Evolutionary conservation across 208 protist genomes (phyloP).

Genomic region (Leishmania major): DNA sequence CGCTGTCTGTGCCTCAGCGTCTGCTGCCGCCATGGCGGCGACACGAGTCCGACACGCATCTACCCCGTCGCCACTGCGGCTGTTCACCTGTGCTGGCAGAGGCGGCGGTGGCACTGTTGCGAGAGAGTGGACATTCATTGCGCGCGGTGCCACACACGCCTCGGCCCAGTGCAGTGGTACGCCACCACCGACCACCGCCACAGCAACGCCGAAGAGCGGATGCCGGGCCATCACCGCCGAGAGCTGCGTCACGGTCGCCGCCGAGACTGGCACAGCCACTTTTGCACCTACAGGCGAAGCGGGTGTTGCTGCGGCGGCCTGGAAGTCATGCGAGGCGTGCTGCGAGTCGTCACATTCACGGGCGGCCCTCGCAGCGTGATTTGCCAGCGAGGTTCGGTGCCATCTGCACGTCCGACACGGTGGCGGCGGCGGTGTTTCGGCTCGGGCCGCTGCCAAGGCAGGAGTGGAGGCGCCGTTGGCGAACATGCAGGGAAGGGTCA

Average conservation of each 20-base stretch:
- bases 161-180: slow-evolving; percentile 37
- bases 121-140: slow-evolving; percentile 3
- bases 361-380: background rate
- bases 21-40: slow-evolving; percentile 4
- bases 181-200: slow-evolving; percentile 29
- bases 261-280: background rate
- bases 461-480: background rate
- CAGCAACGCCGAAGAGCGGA: slow-evolving; percentile 49
- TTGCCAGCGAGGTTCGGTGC: background rate
- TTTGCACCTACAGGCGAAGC: background rate
- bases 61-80: background rate
- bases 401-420: background rate
- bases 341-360: background rate
- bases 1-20: slow-evolving; percentile 8
- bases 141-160: slow-evolving; percentile 16
- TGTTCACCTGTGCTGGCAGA: background rate
- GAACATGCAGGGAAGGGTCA: slow-evolving; percentile 18
- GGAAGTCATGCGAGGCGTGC: background rate
- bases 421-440: background rate
- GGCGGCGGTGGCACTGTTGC: background rate
- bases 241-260: background rate
- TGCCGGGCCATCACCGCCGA: slow-evolving; percentile 25
- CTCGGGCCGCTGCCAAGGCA: background rate
- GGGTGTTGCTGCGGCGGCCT: background rate
- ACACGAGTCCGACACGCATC: background rate